Conservation (phyloP, 2,329 filamentous ascomycete species). For the Diplodia corticola region DNA sequence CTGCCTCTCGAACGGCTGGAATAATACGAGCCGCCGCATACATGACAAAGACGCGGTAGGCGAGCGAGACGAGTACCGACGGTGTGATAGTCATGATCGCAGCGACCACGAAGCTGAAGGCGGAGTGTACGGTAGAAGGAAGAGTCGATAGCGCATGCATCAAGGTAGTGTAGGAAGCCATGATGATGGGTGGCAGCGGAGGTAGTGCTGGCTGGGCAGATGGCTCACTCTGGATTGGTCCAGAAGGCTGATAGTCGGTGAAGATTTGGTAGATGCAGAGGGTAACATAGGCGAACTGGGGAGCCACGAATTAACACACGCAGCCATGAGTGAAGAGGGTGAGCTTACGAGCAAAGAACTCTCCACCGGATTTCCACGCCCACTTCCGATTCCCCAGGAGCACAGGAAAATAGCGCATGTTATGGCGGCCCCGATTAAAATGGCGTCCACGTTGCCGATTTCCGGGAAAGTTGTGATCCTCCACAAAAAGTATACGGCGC, state of each 20-base stretch:
- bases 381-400: conserved; percentile 90
- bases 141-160: conserved; percentile 79
- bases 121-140: conserved; percentile 80
- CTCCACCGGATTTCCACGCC: conserved; percentile 91
- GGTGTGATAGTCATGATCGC: conserved; percentile 95
- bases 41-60: conserved; percentile 91
- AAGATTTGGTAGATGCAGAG: conserved; percentile 99
- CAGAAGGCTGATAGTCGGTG: conserved; percentile 89
- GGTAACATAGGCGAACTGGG: conserved; percentile 87
- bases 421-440: conserved; percentile 87
- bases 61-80: conserved; percentile 90
- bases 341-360: conserved; percentile 71
- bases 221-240: conserved; percentile 55
- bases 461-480: conserved; percentile 90
- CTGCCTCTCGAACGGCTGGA: conserved; percentile 84
- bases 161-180: conserved; percentile 95
- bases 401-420: conserved; percentile 91
- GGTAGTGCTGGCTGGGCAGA: conserved; percentile 81
- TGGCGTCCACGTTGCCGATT: conserved; percentile 88
- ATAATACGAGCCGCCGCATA: conserved; percentile 96
- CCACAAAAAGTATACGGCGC: conserved; percentile 94
- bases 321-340: no score
- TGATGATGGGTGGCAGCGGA: conserved; percentile 94
- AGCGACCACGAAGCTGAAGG: conserved; percentile 81
- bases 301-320: conserved; percentile 21